Evolutionary conservation across 345 rosid species (phyloP).

Genomic region (Euclidium syriacum): DNA sequence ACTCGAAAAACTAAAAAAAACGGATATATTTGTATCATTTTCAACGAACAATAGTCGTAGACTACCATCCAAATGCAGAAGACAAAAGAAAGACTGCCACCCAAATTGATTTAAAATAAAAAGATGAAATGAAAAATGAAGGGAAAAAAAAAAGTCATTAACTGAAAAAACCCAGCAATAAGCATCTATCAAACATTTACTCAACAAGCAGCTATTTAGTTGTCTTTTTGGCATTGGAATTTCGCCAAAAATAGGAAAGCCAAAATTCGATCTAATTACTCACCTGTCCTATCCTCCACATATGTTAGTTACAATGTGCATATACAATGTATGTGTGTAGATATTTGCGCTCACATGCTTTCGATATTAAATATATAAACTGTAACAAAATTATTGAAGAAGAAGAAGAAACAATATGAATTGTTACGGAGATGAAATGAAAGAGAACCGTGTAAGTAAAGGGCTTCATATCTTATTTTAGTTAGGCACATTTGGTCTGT

Average conservation of each 20-base stretch:
- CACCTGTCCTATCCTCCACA: neutral
- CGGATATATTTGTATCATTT: conserved; percentile 8
- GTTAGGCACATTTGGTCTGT: neutral
- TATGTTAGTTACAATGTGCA: neutral
- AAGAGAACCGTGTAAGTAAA: neutral
- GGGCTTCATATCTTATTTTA: neutral
- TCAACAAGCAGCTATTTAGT: conserved; percentile 23
- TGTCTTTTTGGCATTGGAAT: conserved; percentile 44
- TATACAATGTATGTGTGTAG: too few relatives aligned
- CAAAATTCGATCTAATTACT: conserved; percentile 11
- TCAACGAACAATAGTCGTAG: conserved; percentile 13
- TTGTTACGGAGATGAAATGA: neutral
- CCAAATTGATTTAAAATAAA: neutral
- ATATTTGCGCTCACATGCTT: too few relatives aligned
- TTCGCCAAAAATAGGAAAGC: conserved; percentile 42
- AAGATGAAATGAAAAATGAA: neutral
- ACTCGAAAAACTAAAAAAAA: neutral
- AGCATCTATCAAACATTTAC: conserved; percentile 6
- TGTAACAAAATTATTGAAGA: neutral
- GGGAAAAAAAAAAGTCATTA: neutral
- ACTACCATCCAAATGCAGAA: conserved; percentile 20
- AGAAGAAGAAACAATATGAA: neutral
- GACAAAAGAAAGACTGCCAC: conserved; percentile 17
- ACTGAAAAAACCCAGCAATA: neutral
- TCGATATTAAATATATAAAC: too few relatives aligned